Base-by-base conservation (phyloP, 768 basidiomycete species). In the Tubosaeta sp. region DNA sequence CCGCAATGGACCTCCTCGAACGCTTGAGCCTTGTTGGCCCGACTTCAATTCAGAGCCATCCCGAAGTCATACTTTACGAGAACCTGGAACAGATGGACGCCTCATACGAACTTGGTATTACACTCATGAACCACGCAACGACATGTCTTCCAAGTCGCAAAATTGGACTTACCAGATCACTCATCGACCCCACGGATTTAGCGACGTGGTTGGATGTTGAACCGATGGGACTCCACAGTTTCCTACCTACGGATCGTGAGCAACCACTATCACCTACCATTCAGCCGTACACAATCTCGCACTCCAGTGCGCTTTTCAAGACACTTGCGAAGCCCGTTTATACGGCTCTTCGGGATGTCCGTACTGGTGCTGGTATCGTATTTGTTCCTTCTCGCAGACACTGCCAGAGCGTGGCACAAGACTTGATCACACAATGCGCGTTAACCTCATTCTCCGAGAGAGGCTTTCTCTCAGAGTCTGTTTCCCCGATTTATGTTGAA, bases 241-340 rank as follows among this genome's bases (percentile, higher is more conserved):
- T 99, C 76, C 76, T 81, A 6, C 88, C 94, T 2, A 80, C 75
- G 38, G 87, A 92, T 60, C 84, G 94, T 32, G 90, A 92, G 52
- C 88, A 91, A 58, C 77, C 90, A 0, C 71, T 98, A 18, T 72
- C 73, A 8, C 77, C 83, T 27, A 77, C 79, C 16, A 78, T 82
- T 12, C 84, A 88, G 48, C 79, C 90, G 0, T 97, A 95, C 71
- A 86, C 84, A 16, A 87, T 93, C 40, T 82, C 92, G 0, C 84
- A 93, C 59, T 96, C 94, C 4, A 78, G 87, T 0, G 83, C 90
- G 0, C 75, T 98, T 18, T 85, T 93, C 70, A 94, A 94, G 61
- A 80, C 85, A 2, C 96, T 98, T 86, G 82, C 88, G 42, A 94
- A 92, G 64, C 93, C 95, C 3, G 83, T 86, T 2, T 90, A 94